These are phyloP conservation scores for Castanea sativa DNA, from an alignment of 306 rosid genomes.

Conservation along the genomic window DNA sequence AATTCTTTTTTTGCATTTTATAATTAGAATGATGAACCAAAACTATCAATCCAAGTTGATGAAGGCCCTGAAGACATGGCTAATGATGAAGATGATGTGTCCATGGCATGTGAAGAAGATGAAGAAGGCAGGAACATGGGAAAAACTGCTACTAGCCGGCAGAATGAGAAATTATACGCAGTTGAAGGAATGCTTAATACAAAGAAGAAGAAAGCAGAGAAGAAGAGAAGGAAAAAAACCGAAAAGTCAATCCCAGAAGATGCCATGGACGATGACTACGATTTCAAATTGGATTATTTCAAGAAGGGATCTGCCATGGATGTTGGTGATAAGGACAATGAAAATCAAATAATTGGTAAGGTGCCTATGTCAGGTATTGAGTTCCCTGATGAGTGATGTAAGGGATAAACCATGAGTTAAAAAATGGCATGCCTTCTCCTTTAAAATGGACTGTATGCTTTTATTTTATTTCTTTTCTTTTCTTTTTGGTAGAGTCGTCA, in stretches of 20 bases:
- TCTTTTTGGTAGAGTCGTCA: not conserved
- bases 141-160: conserved; percentile 48
- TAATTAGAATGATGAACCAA: conserved; percentile 38
- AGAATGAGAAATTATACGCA: conserved; percentile 76
- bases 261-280: conserved; percentile 78
- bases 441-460: not conserved
- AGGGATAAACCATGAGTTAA: not conserved
- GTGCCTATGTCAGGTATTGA: conserved; percentile 41
- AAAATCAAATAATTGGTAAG: conserved; percentile 20
- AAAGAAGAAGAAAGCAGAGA: conserved; percentile 68
- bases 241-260: conserved; percentile 42
- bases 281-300: conserved; percentile 76
- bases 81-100: conserved; percentile 41
- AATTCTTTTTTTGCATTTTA: not conserved
- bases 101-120: conserved; percentile 50
- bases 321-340: conserved; percentile 40
- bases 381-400: conserved; percentile 22
- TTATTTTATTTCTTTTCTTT: not conserved
- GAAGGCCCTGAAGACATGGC: conserved; percentile 19
- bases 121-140: conserved; percentile 42
- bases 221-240: conserved; percentile 69
- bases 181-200: conserved; percentile 82
- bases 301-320: conserved; percentile 60
- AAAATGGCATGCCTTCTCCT: not conserved
- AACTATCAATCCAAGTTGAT: conserved; percentile 41